Base-by-base conservation (phyloP, 495 filamentous ascomycete genomes). In the Aspergillus saccharolyticus region DNA sequence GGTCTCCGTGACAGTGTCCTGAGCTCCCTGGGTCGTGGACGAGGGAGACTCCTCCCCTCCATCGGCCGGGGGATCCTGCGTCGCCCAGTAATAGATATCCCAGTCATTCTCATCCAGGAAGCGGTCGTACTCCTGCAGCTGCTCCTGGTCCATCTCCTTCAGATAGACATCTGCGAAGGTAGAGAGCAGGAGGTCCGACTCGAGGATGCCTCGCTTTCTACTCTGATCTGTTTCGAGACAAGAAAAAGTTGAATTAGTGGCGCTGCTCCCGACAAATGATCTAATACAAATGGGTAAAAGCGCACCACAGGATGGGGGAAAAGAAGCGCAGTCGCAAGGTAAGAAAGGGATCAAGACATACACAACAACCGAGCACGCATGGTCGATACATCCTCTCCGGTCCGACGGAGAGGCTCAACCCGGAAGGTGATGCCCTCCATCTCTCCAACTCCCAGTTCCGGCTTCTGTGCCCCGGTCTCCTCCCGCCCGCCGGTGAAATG, bases 11-110 rank as follows among this genome's bases (percentile, higher is more conserved):
- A 73, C 64, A 4, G 74, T 75, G 52, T 77, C 77, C 56, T 78
- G 53, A 4, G 51, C 43, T 20, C 48, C 52, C n/a, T 52, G 68
- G 28, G 71, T 66, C 46, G 66, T 62, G 15, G 68, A 44, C 9
- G 69, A 57, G 39, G 56, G 49, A 28, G 59, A 60, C 12, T 57
- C 62, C 51, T 74, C 72, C 9, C 67, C 68, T 0, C 75, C 67
- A 15, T 83, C 80, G 1, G 77, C 62, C 1, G 83, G 76, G 6
- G 89, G 82, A 60, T 89, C 84, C 70, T 98, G 95, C n/a, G 95
- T 98, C 0, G 91, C 90, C 94, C 94, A 98, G 81, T 98, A 98
- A 78, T 98, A 98, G 57, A 98, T 97, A 70, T 98, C 94, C 94
- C 94, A 98, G 73, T 98, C 94, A 69, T 97, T 97, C 72, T 98